These are phyloP conservation scores for Cystofilobasidium ferigula DNA, from an alignment of 768 basidiomycete genomes.

Conservation along the genomic window DNA sequence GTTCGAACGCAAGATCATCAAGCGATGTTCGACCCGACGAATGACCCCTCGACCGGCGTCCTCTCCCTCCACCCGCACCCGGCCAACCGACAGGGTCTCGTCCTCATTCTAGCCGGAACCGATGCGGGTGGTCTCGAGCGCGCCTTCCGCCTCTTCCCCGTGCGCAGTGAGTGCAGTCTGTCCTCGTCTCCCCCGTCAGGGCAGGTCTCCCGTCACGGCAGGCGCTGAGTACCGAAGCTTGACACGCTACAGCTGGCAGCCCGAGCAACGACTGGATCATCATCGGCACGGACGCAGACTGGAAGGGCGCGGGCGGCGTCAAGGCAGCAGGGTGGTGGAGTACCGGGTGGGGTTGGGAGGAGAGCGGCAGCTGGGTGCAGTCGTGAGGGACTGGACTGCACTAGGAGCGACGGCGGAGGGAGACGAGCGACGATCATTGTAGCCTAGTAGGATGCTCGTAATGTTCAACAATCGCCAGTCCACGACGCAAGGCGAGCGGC, in stretches of 20 bases:
- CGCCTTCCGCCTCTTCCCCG: constrained; percentile 61
- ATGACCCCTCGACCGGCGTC: constrained; percentile 39
- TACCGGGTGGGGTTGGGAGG: constrained; percentile 34
- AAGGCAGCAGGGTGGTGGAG: constrained; percentile 59
- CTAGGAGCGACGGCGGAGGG: no score
- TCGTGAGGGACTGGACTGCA: no score
- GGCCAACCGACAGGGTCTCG: constrained; percentile 33
- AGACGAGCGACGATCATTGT: no score
- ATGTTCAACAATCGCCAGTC: no score
- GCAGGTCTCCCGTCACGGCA: background rate
- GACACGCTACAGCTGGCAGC: constrained; percentile 23
- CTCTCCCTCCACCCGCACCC: constrained; percentile 63
- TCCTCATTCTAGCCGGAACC: constrained; percentile 54
- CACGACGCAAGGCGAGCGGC: no score
- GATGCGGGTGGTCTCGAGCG: constrained; percentile 55
- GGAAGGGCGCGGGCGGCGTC: constrained; percentile 59
- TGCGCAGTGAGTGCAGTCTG: constrained; percentile 55
- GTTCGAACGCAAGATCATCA: background rate
- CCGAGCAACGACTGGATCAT: constrained; percentile 62
- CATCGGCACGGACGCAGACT: constrained; percentile 47
- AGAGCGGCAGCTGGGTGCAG: constrained; percentile 12
- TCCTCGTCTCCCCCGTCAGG: background rate
- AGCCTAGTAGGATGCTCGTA: no score
- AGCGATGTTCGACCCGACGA: background rate
- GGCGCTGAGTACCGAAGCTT: no score